Percentiles rank a stretch among this genome's conserved stretches.
phyloP scores from a whole-genome alignment of 345 rosid species.

The Boechera stricta region DNA sequence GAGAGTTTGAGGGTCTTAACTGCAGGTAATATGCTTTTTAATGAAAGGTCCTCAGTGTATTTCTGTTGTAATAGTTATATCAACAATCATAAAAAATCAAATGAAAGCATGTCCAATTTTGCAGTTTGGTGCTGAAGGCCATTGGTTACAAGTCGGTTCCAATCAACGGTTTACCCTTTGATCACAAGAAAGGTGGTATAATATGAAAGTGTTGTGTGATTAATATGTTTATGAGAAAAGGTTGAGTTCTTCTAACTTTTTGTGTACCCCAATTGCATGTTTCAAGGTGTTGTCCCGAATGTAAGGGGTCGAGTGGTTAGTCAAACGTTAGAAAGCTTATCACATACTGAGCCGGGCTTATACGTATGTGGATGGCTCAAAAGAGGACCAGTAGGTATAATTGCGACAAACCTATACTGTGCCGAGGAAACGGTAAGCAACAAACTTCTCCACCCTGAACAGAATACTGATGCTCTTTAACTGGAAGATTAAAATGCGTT shows the following conservation, averaged over 20 bases:
- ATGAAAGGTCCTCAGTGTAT: not conserved
- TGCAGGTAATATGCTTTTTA: constrained; percentile 61
- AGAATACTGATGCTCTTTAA: constrained; percentile 6
- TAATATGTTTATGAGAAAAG: too few relatives aligned
- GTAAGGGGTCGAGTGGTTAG: constrained; percentile 68
- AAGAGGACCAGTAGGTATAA: constrained; percentile 93
- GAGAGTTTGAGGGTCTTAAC: constrained; percentile 71
- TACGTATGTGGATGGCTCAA: constrained; percentile 97
- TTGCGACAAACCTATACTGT: constrained; percentile 86
- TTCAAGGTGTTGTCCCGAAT: constrained; percentile 81
- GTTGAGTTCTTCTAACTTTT: not conserved
- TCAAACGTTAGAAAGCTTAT: constrained; percentile 49
- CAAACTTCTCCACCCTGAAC: constrained; percentile 5
- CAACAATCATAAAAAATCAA: not conserved
- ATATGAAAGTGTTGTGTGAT: constrained; percentile 22
- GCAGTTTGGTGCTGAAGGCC: constrained; percentile 87
- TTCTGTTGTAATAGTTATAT: constrained; percentile 1
- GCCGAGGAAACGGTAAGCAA: constrained; percentile 88
- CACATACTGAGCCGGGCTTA: constrained; percentile 62
- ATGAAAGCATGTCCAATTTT: constrained; percentile 31
- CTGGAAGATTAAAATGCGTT: constrained; percentile 3
- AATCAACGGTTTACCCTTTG: constrained; percentile 75
- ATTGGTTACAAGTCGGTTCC: constrained; percentile 92
- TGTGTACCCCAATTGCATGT: constrained; percentile 8
- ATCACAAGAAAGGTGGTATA: constrained; percentile 67